A percentile compares a stretch with the other conserved stretches of the same genome.
Evolutionary conservation across 345 rosid species (phyloP).

Genomic region (Gossypium bickii): DNA sequence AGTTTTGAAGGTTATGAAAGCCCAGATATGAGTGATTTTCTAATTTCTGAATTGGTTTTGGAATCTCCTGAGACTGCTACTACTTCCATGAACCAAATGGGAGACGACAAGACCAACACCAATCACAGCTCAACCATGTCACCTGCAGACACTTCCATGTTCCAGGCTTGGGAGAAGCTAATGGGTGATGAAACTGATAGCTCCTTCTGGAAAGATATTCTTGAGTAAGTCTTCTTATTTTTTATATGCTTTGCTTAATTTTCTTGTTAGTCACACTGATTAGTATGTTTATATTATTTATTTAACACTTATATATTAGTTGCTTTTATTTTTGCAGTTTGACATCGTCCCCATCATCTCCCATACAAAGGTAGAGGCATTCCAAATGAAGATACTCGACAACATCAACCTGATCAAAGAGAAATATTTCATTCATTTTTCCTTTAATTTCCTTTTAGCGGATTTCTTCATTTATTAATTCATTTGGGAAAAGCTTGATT

Average conservation of each 20-base stretch:
- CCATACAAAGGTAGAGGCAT: neutral
- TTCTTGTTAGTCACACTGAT: neutral
- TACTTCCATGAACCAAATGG: constrained; percentile 18
- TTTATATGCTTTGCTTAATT: neutral
- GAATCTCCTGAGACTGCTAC: constrained; percentile 26
- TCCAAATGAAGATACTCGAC: neutral
- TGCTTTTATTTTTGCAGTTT: neutral
- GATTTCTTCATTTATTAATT: too few relatives aligned
- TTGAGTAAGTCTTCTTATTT: constrained; percentile 32
- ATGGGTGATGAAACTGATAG: constrained; percentile 47
- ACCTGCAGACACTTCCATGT: constrained; percentile 17
- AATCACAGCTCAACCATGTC: neutral
- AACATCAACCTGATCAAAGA: neutral
- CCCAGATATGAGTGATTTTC: constrained; percentile 5
- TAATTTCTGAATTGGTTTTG: constrained; percentile 36
- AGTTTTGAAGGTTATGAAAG: constrained; percentile 14
- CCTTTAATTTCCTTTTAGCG: neutral
- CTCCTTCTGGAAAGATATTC: constrained; percentile 62
- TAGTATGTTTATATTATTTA: too few relatives aligned
- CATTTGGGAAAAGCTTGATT: neutral
- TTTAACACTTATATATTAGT: neutral
- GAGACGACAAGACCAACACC: constrained; percentile 12
- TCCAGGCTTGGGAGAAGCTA: constrained; percentile 54
- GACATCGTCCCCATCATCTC: neutral
- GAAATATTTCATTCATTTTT: neutral